Evolutionary conservation across 164 flowering plant genomes (phyloP), one percentile per base, ranked within the genome.

Genomic region (Buxus sempervirens): DNA sequence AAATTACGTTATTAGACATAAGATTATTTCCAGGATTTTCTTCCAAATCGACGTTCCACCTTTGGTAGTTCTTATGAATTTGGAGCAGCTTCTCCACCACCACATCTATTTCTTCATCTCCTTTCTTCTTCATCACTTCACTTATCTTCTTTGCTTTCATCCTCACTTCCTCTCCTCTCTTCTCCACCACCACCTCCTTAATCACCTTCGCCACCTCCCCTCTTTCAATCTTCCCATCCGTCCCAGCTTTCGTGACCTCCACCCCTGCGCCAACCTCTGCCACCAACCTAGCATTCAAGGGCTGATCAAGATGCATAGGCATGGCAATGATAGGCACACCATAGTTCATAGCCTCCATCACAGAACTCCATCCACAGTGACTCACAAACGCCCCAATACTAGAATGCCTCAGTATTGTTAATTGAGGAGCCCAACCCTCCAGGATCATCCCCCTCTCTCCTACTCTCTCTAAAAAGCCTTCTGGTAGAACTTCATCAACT

Each of bases 271-370:
- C 85, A 45, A 77, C 16, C 21, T 78, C 80, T 23, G 21, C 76
- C 62, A 80, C 79, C 45, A 84, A 22, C 58, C 56, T 80, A 9
- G 85, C 78, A 72, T 76, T 82, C 5, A 78, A 0, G 0, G 85
- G 85, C 66, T 84, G 82, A 60, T 84, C 87, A 56, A 78, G 73
- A 0, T 82, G 82, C 83, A 77, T 69, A 0, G 83, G 85, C 72
- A 80, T 64, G 8, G 81, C 82, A n/a, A 84, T 71, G 8, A 82
- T 45, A 21, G 84, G 86, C 8, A 76, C 75, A 0, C 83, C 83
- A 60, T 42, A 72, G n/a, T 27, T 60, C 59, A 82, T 64, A 4
- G 74, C 71, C 55, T 84, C 87, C 60, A 80, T 38, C 14, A 64
- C 63, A 5, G 82, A 81, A 54, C 79, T 73, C 79, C 76, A 81